Conservation (phyloP, 768 basidiomycete species). For the Tylopilus plumbeoviolaceoides region DNA sequence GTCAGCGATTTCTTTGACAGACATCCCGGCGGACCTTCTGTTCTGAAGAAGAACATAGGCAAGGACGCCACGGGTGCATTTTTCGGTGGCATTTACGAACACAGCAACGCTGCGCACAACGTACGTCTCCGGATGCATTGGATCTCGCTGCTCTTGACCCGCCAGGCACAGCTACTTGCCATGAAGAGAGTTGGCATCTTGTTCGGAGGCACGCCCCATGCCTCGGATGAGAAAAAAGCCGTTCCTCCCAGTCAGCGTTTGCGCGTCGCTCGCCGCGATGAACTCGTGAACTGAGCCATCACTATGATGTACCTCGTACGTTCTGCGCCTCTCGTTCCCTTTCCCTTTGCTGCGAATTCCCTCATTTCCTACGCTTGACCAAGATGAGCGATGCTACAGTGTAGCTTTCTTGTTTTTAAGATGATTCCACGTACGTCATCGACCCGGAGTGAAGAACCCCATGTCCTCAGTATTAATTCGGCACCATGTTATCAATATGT, state of each 20-base stretch:
- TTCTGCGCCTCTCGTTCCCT: background rate
- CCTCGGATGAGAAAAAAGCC: background rate
- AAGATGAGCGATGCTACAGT: too few relatives aligned
- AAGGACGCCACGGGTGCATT: conserved; percentile 89
- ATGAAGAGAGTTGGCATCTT: conserved; percentile 12
- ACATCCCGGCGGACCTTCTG: conserved; percentile 82
- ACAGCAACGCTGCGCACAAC: conserved; percentile 80
- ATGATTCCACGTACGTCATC: too few relatives aligned
- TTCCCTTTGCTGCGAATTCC: background rate
- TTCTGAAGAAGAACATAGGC: conserved; percentile 78
- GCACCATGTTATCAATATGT: too few relatives aligned
- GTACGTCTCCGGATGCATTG: conserved; percentile 35
- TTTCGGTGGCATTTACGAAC: conserved; percentile 85
- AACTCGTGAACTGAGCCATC: background rate
- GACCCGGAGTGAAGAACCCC: too few relatives aligned
- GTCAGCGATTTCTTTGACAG: conserved; percentile 75
- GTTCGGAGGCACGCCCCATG: conserved; percentile 8
- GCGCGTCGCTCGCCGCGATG: conserved; percentile 1
- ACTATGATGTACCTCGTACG: background rate
- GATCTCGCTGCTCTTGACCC: background rate
- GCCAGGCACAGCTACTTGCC: background rate
- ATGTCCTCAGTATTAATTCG: too few relatives aligned
- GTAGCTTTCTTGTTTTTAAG: too few relatives aligned
- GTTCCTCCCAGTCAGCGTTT: conserved; percentile 9
- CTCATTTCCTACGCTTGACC: too few relatives aligned